These are phyloP conservation scores for Linaria vulgaris DNA, from an alignment of 257 asterid genomes.

Conservation along the genomic window DNA sequence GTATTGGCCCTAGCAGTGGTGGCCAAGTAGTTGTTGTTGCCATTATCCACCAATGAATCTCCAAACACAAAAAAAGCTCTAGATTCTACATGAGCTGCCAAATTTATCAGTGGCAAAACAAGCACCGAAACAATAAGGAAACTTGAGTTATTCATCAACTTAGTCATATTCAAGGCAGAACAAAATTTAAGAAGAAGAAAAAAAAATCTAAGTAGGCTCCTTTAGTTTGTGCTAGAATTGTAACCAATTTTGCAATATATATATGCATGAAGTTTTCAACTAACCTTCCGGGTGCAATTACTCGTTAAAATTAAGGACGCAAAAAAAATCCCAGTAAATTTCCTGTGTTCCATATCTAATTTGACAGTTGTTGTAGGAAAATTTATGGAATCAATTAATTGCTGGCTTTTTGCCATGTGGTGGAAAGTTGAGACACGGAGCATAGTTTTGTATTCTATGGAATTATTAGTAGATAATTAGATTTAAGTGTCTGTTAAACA, in stretches of 20 bases:
- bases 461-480: neutral
- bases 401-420: constrained; percentile 25
- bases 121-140: constrained; percentile 17
- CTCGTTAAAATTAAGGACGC: constrained; percentile 35
- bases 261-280: constrained; percentile 27
- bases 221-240: neutral
- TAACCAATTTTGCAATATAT: no score
- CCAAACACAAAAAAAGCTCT: constrained; percentile 72
- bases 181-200: no score
- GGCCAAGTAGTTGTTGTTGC: constrained; percentile 64
- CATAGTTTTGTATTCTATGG: neutral
- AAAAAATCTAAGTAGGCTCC: neutral
- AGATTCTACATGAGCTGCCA: constrained; percentile 28
- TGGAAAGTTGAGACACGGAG: constrained; percentile 9
- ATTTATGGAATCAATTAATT: constrained; percentile 20
- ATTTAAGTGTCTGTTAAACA: no score
- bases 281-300: constrained; percentile 35
- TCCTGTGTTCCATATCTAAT: constrained; percentile 26
- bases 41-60: constrained; percentile 70
- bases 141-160: constrained; percentile 5
- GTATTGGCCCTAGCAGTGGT: constrained; percentile 75
- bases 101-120: constrained; percentile 3
- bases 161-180: constrained; percentile 22
- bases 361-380: constrained; percentile 36
- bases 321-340: constrained; percentile 15